phyloP scores from a whole-genome alignment of 306 rosid species.

The Sophora flavescens region DNA sequence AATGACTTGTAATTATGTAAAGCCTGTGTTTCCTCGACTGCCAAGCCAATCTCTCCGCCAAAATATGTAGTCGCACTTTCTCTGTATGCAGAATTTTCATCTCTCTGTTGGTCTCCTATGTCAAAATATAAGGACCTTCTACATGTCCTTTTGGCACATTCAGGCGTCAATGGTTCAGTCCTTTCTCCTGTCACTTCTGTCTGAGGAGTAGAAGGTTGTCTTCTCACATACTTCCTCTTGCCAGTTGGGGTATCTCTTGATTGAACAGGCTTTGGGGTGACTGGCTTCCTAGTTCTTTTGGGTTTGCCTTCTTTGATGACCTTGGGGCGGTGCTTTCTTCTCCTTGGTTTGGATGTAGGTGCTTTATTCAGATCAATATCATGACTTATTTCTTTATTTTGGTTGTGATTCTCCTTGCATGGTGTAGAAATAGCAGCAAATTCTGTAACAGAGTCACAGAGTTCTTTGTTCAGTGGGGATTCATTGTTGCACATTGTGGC shows the following conservation, averaged over 20 bases:
- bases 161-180: constrained; percentile 31
- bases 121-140: constrained; percentile 68
- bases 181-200: constrained; percentile 43
- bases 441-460: constrained; percentile 37
- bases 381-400: constrained; percentile 49
- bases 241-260: constrained; percentile 51
- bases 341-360: constrained; percentile 61
- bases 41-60: constrained; percentile 38
- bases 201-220: constrained; percentile 53
- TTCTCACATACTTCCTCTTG: constrained; percentile 68
- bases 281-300: constrained; percentile 50
- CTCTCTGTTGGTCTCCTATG: constrained; percentile 48
- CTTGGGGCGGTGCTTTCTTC: constrained; percentile 90
- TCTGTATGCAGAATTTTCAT: constrained; percentile 43
- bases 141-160: constrained; percentile 64
- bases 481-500: constrained; percentile 30
- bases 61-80: constrained; percentile 44
- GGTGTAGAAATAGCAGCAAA: constrained; percentile 53
- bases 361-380: constrained; percentile 58
- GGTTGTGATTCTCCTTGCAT: constrained; percentile 54
- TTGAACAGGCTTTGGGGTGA: constrained; percentile 54
- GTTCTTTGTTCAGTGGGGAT: constrained; percentile 42
- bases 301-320: constrained; percentile 79
- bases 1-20: constrained; percentile 40
- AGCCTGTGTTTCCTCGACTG: constrained; percentile 38